phyloP scores from a whole-genome alignment of 2,329 filamentous ascomycete genomes.

The Didymella pomorum region DNA sequence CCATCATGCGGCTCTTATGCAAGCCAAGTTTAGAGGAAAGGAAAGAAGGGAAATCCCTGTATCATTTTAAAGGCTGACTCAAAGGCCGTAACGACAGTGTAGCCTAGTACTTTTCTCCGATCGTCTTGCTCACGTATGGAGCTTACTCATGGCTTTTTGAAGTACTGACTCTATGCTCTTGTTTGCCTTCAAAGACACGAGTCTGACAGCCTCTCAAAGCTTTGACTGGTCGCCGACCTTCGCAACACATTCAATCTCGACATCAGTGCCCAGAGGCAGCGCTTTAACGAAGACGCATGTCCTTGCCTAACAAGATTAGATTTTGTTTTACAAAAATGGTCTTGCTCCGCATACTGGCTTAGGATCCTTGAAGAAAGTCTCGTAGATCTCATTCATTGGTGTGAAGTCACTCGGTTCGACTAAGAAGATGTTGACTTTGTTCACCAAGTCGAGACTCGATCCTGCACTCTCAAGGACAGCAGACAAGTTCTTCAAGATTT shows the following conservation, averaged over 20 bases:
- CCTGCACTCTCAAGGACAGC: conserved; percentile 68
- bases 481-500: conserved; percentile 16
- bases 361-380: conserved; percentile 54
- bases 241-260: conserved; percentile 26
- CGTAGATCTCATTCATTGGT: conserved; percentile 65
- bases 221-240: not conserved
- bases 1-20: not conserved
- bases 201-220: not conserved
- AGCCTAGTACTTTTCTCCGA: not conserved
- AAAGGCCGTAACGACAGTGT: not conserved
- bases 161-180: not conserved
- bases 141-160: not conserved
- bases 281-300: conserved; percentile 32
- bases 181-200: not conserved
- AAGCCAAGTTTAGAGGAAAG: not conserved
- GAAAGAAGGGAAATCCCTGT: not conserved
- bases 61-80: not conserved
- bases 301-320: conserved; percentile 11
- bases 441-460: conserved; percentile 65
- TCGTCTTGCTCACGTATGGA: not conserved
- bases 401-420: conserved; percentile 71
- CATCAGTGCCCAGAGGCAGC: conserved; percentile 28
- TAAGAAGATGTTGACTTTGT: conserved; percentile 74
- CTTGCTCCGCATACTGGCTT: conserved; percentile 14
- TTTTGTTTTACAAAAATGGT: not conserved